Evolutionary conservation across 441 rosid species (phyloP).

Genomic region (Adansonia rubrostipa): DNA sequence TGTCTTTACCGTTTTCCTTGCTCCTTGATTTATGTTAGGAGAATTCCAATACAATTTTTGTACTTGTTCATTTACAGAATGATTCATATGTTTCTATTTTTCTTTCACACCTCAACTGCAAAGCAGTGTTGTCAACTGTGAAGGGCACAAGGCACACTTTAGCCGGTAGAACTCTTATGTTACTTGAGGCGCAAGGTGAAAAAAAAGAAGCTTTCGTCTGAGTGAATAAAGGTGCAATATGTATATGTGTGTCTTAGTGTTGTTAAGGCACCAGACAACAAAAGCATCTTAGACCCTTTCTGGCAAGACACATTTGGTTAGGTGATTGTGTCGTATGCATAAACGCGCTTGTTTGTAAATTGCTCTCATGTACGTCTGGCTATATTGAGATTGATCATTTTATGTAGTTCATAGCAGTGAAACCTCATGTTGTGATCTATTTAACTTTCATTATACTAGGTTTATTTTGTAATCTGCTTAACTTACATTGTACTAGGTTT

Average conservation of each 20-base stretch:
- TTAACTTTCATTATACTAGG: not conserved
- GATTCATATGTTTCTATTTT: not conserved
- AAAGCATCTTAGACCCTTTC: not conserved
- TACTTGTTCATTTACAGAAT: not conserved
- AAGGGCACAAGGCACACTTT: not conserved
- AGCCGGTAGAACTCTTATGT: not conserved
- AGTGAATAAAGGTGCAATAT: not conserved
- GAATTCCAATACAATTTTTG: not conserved
- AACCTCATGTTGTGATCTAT: not conserved
- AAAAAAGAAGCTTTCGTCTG: not conserved
- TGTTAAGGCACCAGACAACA: not conserved
- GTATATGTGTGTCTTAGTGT: not conserved
- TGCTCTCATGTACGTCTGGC: not conserved
- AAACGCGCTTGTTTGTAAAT: not conserved
- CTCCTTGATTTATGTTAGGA: not conserved
- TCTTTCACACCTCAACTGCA: not conserved
- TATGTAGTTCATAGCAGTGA: conserved; percentile 18
- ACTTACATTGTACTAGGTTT: not conserved
- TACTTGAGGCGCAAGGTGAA: not conserved
- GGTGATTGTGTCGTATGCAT: not conserved
- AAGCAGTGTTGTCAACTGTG: not conserved
- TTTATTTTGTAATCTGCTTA: not conserved
- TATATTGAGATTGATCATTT: conserved; percentile 6
- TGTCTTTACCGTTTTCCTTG: not conserved
- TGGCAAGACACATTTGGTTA: not conserved